Conservation (phyloP, 2,329 filamentous ascomycete species). For the Neofusicoccum cordaticola region DNA sequence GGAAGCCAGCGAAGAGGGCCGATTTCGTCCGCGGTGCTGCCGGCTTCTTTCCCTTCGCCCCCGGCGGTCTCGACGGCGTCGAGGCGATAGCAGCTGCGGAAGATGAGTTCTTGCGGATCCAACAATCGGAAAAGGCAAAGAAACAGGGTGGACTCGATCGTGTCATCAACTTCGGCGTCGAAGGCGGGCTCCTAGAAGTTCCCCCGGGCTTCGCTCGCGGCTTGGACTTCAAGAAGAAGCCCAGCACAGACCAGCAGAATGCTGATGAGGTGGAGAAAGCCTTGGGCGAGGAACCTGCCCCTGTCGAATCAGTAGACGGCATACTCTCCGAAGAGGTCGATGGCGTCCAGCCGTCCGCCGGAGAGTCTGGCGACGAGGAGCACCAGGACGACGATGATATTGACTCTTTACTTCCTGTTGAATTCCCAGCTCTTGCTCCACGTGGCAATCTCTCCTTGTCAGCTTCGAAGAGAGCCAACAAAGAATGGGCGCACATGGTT, state of each 20-base stretch:
- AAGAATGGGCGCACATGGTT: constrained; percentile 98
- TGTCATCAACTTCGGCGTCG: constrained; percentile 76
- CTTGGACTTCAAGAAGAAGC: constrained; percentile 66
- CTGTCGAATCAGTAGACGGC: constrained; percentile 26
- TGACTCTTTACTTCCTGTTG: constrained; percentile 82
- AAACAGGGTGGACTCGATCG: constrained; percentile 63
- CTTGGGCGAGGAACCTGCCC: constrained; percentile 50
- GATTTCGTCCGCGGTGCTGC: constrained; percentile 92
- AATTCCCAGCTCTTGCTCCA: constrained; percentile 88
- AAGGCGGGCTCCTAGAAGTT: constrained; percentile 74
- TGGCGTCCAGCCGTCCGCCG: constrained; percentile 29
- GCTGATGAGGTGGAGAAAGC: constrained; percentile 69
- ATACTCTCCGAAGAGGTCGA: constrained; percentile 40
- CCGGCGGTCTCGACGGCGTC: constrained; percentile 82
- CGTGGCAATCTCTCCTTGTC: constrained; percentile 72
- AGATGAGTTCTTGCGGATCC: constrained; percentile 63
- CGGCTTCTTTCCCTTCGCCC: constrained; percentile 91
- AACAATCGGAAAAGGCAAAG: constrained; percentile 40
- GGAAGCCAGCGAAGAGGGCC: constrained; percentile 80
- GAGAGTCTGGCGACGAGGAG: constrained; percentile 34
- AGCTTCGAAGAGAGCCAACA: constrained; percentile 69
- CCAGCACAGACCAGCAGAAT: constrained; percentile 56
- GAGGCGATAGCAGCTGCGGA: constrained; percentile 83
- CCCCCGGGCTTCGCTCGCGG: constrained; percentile 81
- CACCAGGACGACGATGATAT: constrained; percentile 60